Evolutionary conservation across 1,139 yeast genomes (phyloP), one percentile per base, ranked within the genome.

Genomic region (Arxiozyma bovina): DNA sequence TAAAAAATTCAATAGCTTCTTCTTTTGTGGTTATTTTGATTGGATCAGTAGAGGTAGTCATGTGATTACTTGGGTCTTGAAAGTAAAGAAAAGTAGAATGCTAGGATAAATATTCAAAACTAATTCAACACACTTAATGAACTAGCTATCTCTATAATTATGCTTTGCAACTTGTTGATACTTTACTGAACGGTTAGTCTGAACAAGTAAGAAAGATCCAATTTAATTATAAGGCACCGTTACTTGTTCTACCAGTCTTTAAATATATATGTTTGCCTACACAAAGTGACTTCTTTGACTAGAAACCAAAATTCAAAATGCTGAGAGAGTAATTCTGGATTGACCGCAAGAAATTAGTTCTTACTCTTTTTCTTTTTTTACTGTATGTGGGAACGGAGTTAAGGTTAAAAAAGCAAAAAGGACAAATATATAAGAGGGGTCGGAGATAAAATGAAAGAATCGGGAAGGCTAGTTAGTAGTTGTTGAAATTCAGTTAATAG

Each of bases 1-100:
- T 77, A 17, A 91, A 70, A 52, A 91, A 73, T n/a, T 71, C 65
- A 50, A 76, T 74, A 3, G 81, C 85, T 42, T 76, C 77, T 48
- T 74, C 75, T 56, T 73, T 74, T 18, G 73, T 67, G 18, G 74
- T 71, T 42, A 87, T 68, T 60, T 82, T 79, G 7, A 63, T 57
- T 30, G 77, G 75, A 11, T 58, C 56, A 34, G 30, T 54, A 7
- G 55, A 44, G 12, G 57, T 54, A n/a, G 69, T 62, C 69, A 65
- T 66, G 15, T 22, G 20, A 5, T 12, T 7, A 27, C 30, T 27
- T 27, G 30, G 5, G 30, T 27, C 30, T 27, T 5, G 11, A 27
- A 27, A 7, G 30, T 27, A 8, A 27, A 27, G 9, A 27, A 27
- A 27, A 27, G 8, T 27, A 7, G 30, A 7, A 27, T 27, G 8